These are phyloP conservation scores for Rosa persica DNA, from an alignment of 306 rosid genomes.

Conservation along the genomic window DNA sequence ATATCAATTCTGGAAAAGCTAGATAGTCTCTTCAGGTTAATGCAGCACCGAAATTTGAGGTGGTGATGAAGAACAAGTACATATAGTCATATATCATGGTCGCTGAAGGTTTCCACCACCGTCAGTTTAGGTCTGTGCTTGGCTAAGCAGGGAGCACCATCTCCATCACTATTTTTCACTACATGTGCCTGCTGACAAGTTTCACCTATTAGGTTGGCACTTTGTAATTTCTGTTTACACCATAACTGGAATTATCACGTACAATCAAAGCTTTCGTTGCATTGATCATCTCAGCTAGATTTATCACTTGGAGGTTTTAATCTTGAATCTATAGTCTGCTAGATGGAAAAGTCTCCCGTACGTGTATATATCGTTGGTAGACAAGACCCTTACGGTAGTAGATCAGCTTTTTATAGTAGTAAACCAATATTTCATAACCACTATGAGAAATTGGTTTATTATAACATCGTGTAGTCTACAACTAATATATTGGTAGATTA, in stretches of 20 bases:
- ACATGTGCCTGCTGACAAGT: conserved; percentile 9
- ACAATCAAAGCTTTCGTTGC: background rate
- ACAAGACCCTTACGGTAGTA: background rate
- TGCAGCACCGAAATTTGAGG: conserved; percentile 12
- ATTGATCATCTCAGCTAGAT: background rate
- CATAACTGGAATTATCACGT: background rate
- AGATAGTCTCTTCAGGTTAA: background rate
- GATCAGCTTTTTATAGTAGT: background rate
- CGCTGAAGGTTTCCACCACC: background rate
- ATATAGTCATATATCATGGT: background rate
- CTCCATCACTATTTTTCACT: background rate
- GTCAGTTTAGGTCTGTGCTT: background rate
- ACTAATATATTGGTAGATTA: too few species aligned
- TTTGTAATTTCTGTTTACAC: background rate
- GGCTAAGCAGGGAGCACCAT: conserved; percentile 8
- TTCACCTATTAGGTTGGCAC: conserved; percentile 16
- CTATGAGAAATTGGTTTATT: too few species aligned
- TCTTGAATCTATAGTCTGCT: background rate
- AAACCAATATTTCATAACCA: background rate
- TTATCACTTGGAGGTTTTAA: background rate
- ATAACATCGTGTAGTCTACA: too few species aligned
- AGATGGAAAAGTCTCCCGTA: too few species aligned
- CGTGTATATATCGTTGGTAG: background rate
- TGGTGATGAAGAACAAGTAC: background rate
- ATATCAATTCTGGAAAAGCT: background rate